Conservation (phyloP, 768 basidiomycete genomes). For the Podaxis sp. region DNA sequence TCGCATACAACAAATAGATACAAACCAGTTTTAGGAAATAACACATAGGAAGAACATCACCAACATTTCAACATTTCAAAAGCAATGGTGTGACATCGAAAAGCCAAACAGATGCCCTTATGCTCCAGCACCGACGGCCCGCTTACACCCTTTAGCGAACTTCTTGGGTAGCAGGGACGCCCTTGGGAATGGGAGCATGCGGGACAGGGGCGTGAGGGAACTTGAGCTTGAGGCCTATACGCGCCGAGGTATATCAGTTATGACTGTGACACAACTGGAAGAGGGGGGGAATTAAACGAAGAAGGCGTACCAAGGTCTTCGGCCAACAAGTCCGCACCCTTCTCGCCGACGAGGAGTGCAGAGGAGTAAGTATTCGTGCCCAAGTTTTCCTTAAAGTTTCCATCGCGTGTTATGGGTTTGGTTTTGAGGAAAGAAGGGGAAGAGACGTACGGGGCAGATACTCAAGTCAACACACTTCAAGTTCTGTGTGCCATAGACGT, state of each 20-base stretch:
- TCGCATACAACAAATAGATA: too few relatives aligned
- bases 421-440: background rate
- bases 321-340: conserved; percentile 59
- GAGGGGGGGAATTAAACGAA: background rate
- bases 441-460: conserved; percentile 57
- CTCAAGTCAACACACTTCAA: conserved; percentile 68
- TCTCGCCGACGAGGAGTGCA: conserved; percentile 69
- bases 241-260: background rate
- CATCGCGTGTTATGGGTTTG: too few relatives aligned
- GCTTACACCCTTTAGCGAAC: conserved; percentile 32
- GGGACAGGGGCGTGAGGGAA: conserved; percentile 68
- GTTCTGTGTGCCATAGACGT: conserved; percentile 65
- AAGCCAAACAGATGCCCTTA: too few relatives aligned
- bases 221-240: conserved; percentile 54
- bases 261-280: background rate
- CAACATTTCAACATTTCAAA: too few relatives aligned
- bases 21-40: too few relatives aligned
- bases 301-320: conserved; percentile 57
- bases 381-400: too few relatives aligned
- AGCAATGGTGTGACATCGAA: too few relatives aligned
- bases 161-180: conserved; percentile 49
- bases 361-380: conserved; percentile 76
- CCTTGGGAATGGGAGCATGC: conserved; percentile 60
- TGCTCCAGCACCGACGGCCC: too few relatives aligned
- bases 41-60: too few relatives aligned